Base-by-base conservation (phyloP, 1,139 yeast species). In the Geotrichum europaeum region DNA sequence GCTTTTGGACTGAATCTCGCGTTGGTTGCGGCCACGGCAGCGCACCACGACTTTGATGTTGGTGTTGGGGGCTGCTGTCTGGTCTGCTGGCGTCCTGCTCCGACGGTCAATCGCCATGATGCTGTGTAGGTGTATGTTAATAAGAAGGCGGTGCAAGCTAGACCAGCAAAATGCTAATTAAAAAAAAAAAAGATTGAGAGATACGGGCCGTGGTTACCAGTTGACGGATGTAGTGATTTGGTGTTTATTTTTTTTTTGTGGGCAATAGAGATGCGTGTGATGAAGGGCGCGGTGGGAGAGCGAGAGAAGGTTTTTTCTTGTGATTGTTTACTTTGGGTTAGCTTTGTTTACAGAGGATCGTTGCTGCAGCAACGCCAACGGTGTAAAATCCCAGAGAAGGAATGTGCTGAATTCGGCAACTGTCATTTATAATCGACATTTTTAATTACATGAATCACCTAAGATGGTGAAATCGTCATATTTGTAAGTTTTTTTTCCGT, bases 41-140 rank as follows among this genome's bases (percentile, higher is more conserved):
- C 98, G 82, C 30, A 91, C 96, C 2, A 89, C 89, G 30, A 92
- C 97, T 67, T 87, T 87, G 60, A 89, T 87, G 69, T 87, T 82
- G 57, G 79, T 40, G 20, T 40, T 40, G 10, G n/a, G 22, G 22
- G 10, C 22, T 40, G 47, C 1, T 40, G 47, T 9, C 18, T 40
- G 47, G 47, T 40, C 47, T 40, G 20, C 18, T 40, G 47, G 47
- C 47, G 47, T 40, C 47, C 47, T 40, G 20, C 47, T 40, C 9
- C 20, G n/a, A 18, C 47, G 47, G 47, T n/a, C 18, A 5, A 40
- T 40, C 22, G 47, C 47, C 47, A 40, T 40, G 18, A 40, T 40
- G 47, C 20, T 40, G 20, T n/a, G n/a, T 40, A 3, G n/a, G 5
- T 40, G 47, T 40, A 22, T 40, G 20, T 40, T 13, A 5, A 18